A percentile compares a stretch with the other conserved stretches of the same genome.
Evolutionary conservation across 2,329 filamentous ascomycete species (phyloP).

Genomic region (Grosmannia serpens): DNA sequence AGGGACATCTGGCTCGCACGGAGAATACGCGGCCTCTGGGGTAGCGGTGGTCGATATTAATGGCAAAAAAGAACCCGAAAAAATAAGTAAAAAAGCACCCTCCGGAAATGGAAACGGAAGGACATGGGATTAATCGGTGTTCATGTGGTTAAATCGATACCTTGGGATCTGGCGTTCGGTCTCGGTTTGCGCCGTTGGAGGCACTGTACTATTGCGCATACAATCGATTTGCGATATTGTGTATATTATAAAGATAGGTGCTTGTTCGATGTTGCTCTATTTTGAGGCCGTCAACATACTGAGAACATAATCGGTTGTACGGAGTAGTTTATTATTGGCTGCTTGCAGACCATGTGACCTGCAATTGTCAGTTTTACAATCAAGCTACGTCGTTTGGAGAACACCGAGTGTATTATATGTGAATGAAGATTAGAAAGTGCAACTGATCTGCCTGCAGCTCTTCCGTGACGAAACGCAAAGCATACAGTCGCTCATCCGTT

Average conservation of each 20-base stretch:
- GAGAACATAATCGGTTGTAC: neutral
- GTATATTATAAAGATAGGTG: neutral
- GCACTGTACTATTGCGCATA: neutral
- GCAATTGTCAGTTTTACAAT: no score
- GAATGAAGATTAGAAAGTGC: no score
- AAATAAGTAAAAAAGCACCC: neutral
- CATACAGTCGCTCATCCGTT: no score
- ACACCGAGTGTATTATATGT: no score
- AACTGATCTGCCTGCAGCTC: no score
- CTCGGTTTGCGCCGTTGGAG: neutral
- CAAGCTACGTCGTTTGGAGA: no score
- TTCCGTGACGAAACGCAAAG: no score
- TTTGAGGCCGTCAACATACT: neutral
- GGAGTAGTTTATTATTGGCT: neutral
- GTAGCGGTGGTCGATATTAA: slow-evolving; percentile 44
- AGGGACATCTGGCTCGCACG: slow-evolving; percentile 93
- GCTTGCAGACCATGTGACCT: no score
- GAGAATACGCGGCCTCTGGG: slow-evolving; percentile 68
- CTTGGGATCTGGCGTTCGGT: neutral
- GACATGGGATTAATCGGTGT: neutral
- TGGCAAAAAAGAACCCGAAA: neutral
- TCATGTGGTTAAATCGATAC: neutral
- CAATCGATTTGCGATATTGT: neutral
- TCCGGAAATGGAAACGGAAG: neutral
- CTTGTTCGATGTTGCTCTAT: neutral